phyloP scores from a whole-genome alignment of 2,329 filamentous ascomycete genomes.

The Peltaster fructicola region DNA sequence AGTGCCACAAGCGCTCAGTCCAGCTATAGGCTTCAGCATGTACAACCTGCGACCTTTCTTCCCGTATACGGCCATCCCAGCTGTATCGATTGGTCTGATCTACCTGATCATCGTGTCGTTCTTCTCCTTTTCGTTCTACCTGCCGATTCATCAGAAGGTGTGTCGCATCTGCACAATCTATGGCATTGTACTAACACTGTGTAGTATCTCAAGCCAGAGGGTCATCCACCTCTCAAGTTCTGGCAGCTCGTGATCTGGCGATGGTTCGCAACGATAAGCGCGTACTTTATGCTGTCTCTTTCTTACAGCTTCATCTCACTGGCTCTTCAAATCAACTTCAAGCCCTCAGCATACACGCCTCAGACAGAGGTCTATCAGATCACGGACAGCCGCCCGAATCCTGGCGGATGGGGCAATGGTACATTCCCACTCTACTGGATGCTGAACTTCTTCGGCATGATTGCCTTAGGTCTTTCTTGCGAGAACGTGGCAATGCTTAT shows the following conservation, averaged over 20 bases:
- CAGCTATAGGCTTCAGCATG: conserved; percentile 37
- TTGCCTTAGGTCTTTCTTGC: conserved; percentile 42
- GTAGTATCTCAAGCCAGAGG: conserved; percentile 35
- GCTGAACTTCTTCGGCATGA: conserved; percentile 42
- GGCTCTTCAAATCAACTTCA: conserved; percentile 46
- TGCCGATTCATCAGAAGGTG: conserved; percentile 39
- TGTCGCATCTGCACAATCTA: neutral
- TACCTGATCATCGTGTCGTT: conserved; percentile 52
- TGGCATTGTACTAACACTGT: conserved; percentile 2
- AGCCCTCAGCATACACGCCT: conserved; percentile 23
- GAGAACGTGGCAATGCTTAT: conserved; percentile 49
- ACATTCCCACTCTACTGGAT: conserved; percentile 40
- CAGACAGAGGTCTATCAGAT: conserved; percentile 24
- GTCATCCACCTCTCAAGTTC: conserved; percentile 40
- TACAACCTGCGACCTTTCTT: conserved; percentile 43
- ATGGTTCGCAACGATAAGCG: conserved; percentile 35
- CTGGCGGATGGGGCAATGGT: conserved; percentile 37
- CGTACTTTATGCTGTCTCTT: conserved; percentile 45
- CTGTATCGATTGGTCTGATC: conserved; percentile 45
- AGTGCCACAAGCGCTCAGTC: conserved; percentile 36
- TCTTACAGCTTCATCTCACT: conserved; percentile 46
- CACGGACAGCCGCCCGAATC: conserved; percentile 19
- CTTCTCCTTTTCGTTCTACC: conserved; percentile 47
- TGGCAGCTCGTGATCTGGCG: conserved; percentile 42
- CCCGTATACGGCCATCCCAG: conserved; percentile 36